phyloP scores from a whole-genome alignment of 2,329 filamentous ascomycete species.

The Acrodontium crateriforme region DNA sequence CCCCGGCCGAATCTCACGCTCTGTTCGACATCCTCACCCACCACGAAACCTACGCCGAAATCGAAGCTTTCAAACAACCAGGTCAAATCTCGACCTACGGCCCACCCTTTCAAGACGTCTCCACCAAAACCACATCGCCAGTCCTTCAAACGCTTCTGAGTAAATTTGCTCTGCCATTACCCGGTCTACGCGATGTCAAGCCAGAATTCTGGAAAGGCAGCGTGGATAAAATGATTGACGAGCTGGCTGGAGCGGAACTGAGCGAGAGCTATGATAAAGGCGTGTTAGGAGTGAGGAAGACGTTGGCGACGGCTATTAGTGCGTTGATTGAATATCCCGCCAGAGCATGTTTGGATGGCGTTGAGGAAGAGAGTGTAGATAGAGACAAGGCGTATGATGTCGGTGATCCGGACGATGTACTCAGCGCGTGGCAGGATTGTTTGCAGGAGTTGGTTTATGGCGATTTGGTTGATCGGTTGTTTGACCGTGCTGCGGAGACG shows the following conservation, averaged over 20 bases:
- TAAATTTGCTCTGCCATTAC: slow-evolving; percentile 50
- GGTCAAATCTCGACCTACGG: slow-evolving; percentile 54
- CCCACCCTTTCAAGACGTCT: slow-evolving; percentile 46
- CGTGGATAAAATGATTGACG: slow-evolving; percentile 44
- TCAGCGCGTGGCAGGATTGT: slow-evolving; percentile 52
- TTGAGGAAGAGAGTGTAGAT: slow-evolving; percentile 27
- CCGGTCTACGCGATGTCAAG: slow-evolving; percentile 50
- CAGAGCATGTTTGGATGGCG: slow-evolving; percentile 51
- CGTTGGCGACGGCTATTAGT: slow-evolving; percentile 57
- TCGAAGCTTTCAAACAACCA: slow-evolving; percentile 55
- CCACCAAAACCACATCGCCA: slow-evolving; percentile 42
- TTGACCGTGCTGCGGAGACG: slow-evolving; percentile 46
- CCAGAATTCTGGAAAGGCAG: slow-evolving; percentile 52
- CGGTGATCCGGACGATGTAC: slow-evolving; percentile 45
- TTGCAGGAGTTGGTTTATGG: slow-evolving; percentile 55
- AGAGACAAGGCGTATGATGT: slow-evolving; percentile 40
- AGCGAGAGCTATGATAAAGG: slow-evolving; percentile 77
- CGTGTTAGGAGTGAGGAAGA: slow-evolving; percentile 58
- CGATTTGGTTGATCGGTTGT: slow-evolving; percentile 50
- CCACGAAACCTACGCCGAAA: slow-evolving; percentile 48
- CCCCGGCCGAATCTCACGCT: slow-evolving; percentile 33
- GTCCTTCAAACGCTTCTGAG: slow-evolving; percentile 55
- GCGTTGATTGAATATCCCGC: slow-evolving; percentile 56
- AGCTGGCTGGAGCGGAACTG: slow-evolving; percentile 53
- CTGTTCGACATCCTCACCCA: slow-evolving; percentile 42